These are phyloP conservation scores for Oenanthe javanica DNA, from an alignment of 140 eudicot species.

Conservation along the genomic window DNA sequence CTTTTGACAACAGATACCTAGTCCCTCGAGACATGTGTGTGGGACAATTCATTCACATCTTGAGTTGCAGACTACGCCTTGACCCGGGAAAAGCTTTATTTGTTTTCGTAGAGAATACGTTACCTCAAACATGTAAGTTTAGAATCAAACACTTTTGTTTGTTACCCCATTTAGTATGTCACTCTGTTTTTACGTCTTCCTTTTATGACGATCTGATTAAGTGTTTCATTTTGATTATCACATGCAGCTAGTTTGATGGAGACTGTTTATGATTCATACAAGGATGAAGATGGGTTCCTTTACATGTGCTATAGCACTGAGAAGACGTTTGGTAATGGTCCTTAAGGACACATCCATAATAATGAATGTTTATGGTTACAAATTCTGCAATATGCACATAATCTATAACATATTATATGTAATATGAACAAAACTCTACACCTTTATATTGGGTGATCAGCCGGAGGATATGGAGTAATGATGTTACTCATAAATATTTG, in stretches of 20 bases:
- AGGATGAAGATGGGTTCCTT: constrained; percentile 91
- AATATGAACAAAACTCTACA: background rate
- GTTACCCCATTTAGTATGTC: background rate
- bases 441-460: background rate
- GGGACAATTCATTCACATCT: constrained; percentile 74
- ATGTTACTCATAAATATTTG: background rate
- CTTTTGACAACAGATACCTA: constrained; percentile 43
- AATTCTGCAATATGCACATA: background rate
- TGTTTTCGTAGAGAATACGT: constrained; percentile 64
- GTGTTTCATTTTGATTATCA: background rate
- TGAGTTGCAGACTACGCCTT: constrained; percentile 63
- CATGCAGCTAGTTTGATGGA: constrained; percentile 74
- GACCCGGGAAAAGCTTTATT: constrained; percentile 81
- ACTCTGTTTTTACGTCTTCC: background rate
- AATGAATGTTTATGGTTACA: background rate
- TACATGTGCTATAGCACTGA: constrained; percentile 94
- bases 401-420: background rate
- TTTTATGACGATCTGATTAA: background rate
- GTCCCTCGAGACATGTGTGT: constrained; percentile 88
- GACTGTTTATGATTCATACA: constrained; percentile 65
- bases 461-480: background rate
- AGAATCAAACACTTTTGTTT: background rate
- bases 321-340: constrained; percentile 65
- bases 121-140: constrained; percentile 69
- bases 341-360: background rate